phyloP scores from a whole-genome alignment of 1,284 basidiomycete genomes.

The Xanthoconium separans region DNA sequence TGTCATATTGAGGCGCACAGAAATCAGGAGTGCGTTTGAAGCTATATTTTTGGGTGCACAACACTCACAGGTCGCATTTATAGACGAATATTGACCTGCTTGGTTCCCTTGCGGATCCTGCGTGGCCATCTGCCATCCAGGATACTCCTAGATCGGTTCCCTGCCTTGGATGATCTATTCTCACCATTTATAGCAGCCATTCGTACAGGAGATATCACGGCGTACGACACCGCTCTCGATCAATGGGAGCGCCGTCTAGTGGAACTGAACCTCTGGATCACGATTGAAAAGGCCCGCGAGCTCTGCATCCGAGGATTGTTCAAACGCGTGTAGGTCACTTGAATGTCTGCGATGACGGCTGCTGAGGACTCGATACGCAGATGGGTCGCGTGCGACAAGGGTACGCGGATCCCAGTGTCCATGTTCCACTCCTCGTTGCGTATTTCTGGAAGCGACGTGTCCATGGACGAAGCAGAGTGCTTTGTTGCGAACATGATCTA shows the following conservation, averaged over 20 bases:
- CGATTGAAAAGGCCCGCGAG: constrained; percentile 86
- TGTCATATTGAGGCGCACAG: constrained; percentile 67
- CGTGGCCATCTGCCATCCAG: constrained; percentile 80
- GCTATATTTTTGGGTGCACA: not conserved
- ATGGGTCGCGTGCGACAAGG: constrained; percentile 75
- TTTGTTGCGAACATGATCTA: constrained; percentile 93
- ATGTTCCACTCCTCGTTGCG: constrained; percentile 74
- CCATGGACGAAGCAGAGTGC: constrained; percentile 87
- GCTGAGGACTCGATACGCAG: constrained; percentile 39
- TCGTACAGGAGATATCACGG: constrained; percentile 70
- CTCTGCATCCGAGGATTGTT: constrained; percentile 84
- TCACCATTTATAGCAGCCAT: constrained; percentile 80
- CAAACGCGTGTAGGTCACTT: constrained; percentile 71
- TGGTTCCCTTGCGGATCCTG: constrained; percentile 86
- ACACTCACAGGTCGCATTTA: not conserved
- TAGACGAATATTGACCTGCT: constrained; percentile 86
- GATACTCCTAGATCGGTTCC: constrained; percentile 68
- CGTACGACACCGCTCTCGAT: constrained; percentile 80
- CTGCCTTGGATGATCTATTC: constrained; percentile 73
- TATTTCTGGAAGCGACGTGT: constrained; percentile 60
- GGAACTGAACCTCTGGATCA: constrained; percentile 81
- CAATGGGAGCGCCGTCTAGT: constrained; percentile 68
- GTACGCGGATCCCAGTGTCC: constrained; percentile 73
- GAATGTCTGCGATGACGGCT: not conserved
- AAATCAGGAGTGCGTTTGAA: constrained; percentile 75